Evolutionary conservation across 2,329 filamentous ascomycete genomes (phyloP).

Genomic region (Apiospora marii): DNA sequence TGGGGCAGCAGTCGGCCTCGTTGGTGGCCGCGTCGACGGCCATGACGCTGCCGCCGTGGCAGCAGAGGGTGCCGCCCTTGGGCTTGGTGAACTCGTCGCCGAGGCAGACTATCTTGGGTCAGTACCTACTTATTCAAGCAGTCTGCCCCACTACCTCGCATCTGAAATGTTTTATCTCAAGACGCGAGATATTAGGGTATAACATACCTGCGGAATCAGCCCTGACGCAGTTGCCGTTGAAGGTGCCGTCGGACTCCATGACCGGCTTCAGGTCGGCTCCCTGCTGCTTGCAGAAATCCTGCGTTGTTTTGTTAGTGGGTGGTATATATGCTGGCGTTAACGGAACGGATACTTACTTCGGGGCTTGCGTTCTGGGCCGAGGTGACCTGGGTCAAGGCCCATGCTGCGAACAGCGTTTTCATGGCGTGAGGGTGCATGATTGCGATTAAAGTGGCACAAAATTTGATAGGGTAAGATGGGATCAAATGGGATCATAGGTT

Average conservation of each 20-base stretch:
- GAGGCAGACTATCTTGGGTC: neutral
- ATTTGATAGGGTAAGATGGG: neutral
- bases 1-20: neutral
- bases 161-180: neutral
- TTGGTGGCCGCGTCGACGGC: conserved; percentile 6
- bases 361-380: neutral
- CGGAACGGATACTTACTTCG: neutral
- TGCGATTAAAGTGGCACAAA: neutral
- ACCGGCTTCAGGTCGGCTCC: neutral
- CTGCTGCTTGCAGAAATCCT: neutral
- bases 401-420: neutral
- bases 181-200: too few species aligned
- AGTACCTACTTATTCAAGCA: neutral
- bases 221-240: neutral
- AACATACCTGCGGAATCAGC: neutral
- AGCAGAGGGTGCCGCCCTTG: neutral
- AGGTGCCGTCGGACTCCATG: neutral
- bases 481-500: neutral
- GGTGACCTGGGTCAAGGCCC: neutral
- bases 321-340: neutral
- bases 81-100: neutral
- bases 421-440: neutral
- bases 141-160: too few species aligned
- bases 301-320: too few species aligned
- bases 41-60: conserved; percentile 7